Conservation (phyloP, 192 early-diverging fungal species). For the Backusella liffmaniae region DNA sequence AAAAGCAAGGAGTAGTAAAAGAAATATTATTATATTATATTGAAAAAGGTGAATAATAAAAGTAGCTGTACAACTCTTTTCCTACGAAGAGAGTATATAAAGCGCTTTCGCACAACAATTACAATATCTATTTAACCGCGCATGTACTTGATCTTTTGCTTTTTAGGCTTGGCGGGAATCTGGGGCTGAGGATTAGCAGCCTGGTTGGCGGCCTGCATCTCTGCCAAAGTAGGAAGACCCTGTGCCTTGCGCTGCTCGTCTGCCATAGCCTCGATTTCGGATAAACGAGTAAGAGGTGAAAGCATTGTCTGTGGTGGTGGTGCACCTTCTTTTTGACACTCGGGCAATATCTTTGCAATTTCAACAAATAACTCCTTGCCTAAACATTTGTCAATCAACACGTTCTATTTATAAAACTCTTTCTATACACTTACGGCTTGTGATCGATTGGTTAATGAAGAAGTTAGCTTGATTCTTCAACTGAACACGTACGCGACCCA, state of each 20-base stretch:
- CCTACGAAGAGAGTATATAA: slow-evolving; percentile 18
- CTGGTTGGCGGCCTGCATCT: slow-evolving; percentile 13
- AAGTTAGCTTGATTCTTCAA: slow-evolving; percentile 48
- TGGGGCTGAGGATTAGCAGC: neutral
- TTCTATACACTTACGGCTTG: slow-evolving; percentile 45
- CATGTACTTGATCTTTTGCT: slow-evolving; percentile 34
- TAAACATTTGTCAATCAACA: neutral
- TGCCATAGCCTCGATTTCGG: slow-evolving; percentile 30
- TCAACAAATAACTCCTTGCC: slow-evolving; percentile 33
- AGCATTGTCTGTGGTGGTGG: slow-evolving; percentile 30
- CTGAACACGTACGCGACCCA: slow-evolving; percentile 66
- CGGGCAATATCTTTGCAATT: slow-evolving; percentile 31
- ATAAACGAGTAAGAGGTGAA: slow-evolving; percentile 29
- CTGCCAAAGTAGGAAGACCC: slow-evolving; percentile 31
- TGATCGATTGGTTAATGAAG: slow-evolving; percentile 45
- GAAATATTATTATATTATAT: neutral
- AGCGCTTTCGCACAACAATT: neutral
- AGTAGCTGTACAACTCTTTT: slow-evolving; percentile 18
- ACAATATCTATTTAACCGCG: slow-evolving; percentile 14
- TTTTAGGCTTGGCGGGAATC: slow-evolving; percentile 18
- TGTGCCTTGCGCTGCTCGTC: slow-evolving; percentile 36
- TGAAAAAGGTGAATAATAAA: neutral
- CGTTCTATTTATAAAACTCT: neutral
- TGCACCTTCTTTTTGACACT: slow-evolving; percentile 24
- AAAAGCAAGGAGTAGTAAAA: neutral